Evolutionary conservation across 257 asterid genomes (phyloP).

Genomic region (Cruciata laevipes): DNA sequence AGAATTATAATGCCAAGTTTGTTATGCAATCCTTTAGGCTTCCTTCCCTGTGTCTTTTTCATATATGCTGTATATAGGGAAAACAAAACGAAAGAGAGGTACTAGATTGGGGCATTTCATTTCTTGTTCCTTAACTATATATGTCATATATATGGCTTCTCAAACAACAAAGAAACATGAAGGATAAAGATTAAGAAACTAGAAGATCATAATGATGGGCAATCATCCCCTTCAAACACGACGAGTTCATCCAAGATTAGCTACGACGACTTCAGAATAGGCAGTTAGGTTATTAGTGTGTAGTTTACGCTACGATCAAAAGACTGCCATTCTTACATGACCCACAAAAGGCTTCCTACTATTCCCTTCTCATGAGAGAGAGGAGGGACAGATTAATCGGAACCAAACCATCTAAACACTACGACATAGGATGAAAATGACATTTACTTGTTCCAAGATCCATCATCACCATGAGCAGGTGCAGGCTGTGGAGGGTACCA

Average conservation of each 20-base stretch:
- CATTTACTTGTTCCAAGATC: neutral
- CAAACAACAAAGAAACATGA: neutral
- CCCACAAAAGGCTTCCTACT: neutral
- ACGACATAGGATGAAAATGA: neutral
- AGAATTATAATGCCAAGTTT: neutral
- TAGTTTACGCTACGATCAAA: neutral
- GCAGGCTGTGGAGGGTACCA: slow-evolving; percentile 7
- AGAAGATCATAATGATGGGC: neutral
- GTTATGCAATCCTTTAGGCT: slow-evolving; percentile 4
- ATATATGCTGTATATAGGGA: neutral
- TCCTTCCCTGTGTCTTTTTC: neutral
- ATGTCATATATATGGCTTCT: neutral
- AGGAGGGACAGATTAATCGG: neutral
- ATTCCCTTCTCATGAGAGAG: neutral
- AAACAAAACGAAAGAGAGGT: neutral
- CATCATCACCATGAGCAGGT: neutral
- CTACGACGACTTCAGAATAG: too few species aligned
- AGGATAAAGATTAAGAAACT: neutral
- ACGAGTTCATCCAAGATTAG: neutral
- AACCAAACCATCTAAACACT: neutral
- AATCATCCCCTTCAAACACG: neutral
- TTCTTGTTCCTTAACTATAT: neutral
- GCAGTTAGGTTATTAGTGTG: neutral
- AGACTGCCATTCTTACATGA: neutral
- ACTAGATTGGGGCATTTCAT: neutral